Percentiles rank a stretch among this genome's conserved stretches.
Conservation (phyloP, 768 basidiomycete species). For the Lactarius sanguifluus region DNA sequence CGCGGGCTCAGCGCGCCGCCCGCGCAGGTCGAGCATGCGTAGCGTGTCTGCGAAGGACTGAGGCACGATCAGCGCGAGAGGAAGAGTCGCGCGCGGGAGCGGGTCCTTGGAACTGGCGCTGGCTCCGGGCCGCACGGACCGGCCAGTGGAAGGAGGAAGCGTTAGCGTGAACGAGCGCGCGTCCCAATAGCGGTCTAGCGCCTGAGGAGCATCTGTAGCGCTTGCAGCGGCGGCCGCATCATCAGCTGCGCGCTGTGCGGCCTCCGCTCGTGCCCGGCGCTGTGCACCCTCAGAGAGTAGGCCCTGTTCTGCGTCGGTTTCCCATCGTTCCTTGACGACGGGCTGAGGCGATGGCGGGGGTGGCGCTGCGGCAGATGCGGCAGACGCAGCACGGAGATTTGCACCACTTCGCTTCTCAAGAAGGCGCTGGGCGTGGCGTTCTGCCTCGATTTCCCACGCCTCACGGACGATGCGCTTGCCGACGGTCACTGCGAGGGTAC, state of each 20-base stretch:
- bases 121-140: conserved; percentile 5
- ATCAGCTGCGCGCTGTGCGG: conserved; percentile 34
- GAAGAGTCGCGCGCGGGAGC: conserved; percentile 26
- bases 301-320: conserved; percentile 75
- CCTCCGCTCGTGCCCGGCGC: conserved; percentile 60
- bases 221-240: conserved; percentile 25
- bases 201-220: conserved; percentile 12
- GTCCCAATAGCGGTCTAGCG: conserved; percentile 27
- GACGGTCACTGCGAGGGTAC: conserved; percentile 45
- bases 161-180: conserved; percentile 19
- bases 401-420: conserved; percentile 26
- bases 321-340: conserved; percentile 70
- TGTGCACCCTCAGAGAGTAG: conserved; percentile 72
- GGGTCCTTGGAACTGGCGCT: not conserved
- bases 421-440: conserved; percentile 44
- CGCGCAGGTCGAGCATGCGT: conserved; percentile 54
- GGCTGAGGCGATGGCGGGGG: conserved; percentile 31
- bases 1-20: conserved; percentile 64
- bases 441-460: conserved; percentile 77
- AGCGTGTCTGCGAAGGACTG: conserved; percentile 30
- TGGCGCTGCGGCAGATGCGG: conserved; percentile 10
- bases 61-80: conserved; percentile 23
- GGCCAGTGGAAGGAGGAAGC: conserved; percentile 23
- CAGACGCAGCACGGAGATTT: conserved; percentile 30
- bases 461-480: conserved; percentile 74